These are phyloP conservation scores for Mycena albidolilacea DNA, from an alignment of 768 basidiomycete genomes.

Conservation along the genomic window DNA sequence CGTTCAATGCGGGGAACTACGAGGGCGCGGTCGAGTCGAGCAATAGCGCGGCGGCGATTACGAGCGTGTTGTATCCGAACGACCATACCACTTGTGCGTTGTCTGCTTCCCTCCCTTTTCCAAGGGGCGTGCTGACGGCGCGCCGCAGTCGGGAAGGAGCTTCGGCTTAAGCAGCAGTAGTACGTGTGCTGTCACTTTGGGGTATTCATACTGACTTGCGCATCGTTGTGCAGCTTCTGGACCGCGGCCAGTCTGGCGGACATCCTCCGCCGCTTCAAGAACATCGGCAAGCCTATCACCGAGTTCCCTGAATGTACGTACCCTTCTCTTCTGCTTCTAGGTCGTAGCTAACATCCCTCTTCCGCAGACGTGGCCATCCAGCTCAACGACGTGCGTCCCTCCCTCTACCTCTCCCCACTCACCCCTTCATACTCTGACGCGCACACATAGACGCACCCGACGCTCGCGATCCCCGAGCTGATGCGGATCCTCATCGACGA, in stretches of 20 bases:
- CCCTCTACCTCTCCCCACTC: background rate
- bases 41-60: slow-evolving; percentile 94
- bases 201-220: background rate
- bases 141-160: slow-evolving; percentile 81
- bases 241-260: slow-evolving; percentile 90
- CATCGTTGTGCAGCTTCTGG: slow-evolving; percentile 73
- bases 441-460: slow-evolving; percentile 87
- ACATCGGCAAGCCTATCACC: slow-evolving; percentile 83
- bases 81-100: slow-evolving; percentile 77
- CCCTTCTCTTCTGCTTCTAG: background rate
- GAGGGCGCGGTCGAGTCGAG: slow-evolving; percentile 90
- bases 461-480: slow-evolving; percentile 94
- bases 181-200: slow-evolving; percentile 42
- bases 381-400: slow-evolving; percentile 83
- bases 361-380: slow-evolving; percentile 88
- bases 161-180: slow-evolving; percentile 97
- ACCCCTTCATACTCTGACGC: background rate
- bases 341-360: slow-evolving; percentile 18
- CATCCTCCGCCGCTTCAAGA: slow-evolving; percentile 94
- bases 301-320: slow-evolving; percentile 87
- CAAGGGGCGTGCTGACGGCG: slow-evolving; percentile 12
- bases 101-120: slow-evolving; percentile 10
- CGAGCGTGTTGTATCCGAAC: slow-evolving; percentile 95
- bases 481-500: slow-evolving; percentile 95
- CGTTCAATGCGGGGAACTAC: slow-evolving; percentile 98